Percentiles rank a stretch among this genome's conserved stretches.
Evolutionary conservation across 108 stramenopile genomes (phyloP).

Genomic region (Parietichytrium sp.): DNA sequence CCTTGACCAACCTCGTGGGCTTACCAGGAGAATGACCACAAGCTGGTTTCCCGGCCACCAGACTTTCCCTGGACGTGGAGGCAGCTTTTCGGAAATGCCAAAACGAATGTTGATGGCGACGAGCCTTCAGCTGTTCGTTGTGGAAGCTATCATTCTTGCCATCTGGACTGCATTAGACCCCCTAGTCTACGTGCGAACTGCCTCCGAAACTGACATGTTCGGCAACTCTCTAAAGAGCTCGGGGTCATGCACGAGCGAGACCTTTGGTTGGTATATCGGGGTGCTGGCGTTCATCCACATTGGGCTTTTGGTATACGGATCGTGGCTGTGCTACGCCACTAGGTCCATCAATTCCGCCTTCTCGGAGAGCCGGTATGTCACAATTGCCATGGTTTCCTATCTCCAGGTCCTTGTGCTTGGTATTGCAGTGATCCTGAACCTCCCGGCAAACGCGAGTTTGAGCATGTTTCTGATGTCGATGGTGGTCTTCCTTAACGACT

Average conservation of each 20-base stretch:
- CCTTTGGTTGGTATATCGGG: too few relatives aligned
- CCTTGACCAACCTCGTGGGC: neutral
- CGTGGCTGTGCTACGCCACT: neutral
- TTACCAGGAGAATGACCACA: neutral
- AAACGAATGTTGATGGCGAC: too few relatives aligned
- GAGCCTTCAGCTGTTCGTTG: too few relatives aligned
- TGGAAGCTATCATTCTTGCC: too few relatives aligned
- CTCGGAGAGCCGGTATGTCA: slow-evolving; percentile 7
- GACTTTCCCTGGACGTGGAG: too few relatives aligned
- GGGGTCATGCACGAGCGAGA: too few relatives aligned
- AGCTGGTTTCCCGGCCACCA: neutral
- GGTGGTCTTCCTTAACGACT: slow-evolving; percentile 23
- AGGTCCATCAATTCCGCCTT: neutral
- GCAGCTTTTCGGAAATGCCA: too few relatives aligned
- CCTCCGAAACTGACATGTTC: too few relatives aligned
- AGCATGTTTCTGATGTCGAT: neutral
- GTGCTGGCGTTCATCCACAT: neutral
- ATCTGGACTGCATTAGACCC: too few relatives aligned
- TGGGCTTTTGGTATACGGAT: neutral
- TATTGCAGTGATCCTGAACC: neutral
- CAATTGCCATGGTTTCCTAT: neutral
- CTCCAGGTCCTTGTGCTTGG: slow-evolving; percentile 7
- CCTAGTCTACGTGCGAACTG: too few relatives aligned
- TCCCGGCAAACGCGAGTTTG: neutral
- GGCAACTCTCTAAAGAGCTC: too few relatives aligned